Conservation (phyloP, 805 yeast species). For the Yarrowia osloensis region DNA sequence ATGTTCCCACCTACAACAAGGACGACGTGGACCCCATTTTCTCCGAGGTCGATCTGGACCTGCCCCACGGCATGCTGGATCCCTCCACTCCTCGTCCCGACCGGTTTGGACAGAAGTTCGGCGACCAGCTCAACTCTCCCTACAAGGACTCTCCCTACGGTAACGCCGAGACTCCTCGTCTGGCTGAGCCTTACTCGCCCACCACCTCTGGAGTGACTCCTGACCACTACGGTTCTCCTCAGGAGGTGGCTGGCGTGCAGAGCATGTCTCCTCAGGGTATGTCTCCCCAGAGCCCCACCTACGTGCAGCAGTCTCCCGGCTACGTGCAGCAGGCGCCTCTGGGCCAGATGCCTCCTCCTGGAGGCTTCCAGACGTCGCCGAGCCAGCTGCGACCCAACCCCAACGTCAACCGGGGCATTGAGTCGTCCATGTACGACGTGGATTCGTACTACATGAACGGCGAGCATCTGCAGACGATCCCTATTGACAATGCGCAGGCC, state of each 20-base stretch:
- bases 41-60: conserved; percentile 26
- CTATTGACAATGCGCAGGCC: conserved; percentile 18
- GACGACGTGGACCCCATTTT: conserved; percentile 26
- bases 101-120: conserved; percentile 22
- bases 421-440: conserved; percentile 31
- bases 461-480: conserved; percentile 11
- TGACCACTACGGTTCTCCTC: not conserved
- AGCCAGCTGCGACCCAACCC: conserved; percentile 21
- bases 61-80: not conserved
- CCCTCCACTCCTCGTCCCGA: conserved; percentile 16
- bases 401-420: conserved; percentile 26
- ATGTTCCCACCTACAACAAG: not conserved
- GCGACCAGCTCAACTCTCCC: conserved; percentile 15
- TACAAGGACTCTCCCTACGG: conserved; percentile 25
- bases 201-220: conserved; percentile 21
- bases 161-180: conserved; percentile 12
- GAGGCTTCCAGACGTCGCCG: not conserved
- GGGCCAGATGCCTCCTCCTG: not conserved
- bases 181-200: conserved; percentile 7
- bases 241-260: conserved; percentile 3
- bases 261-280: conserved; percentile 14
- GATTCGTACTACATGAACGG: conserved; percentile 29
- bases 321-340: not conserved
- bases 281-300: not conserved
- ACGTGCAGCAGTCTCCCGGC: conserved; percentile 1